A percentile compares a stretch with the other conserved stretches of the same genome.
phyloP scores from a whole-genome alignment of 108 stramenopile species.

The Seminavis robusta region DNA sequence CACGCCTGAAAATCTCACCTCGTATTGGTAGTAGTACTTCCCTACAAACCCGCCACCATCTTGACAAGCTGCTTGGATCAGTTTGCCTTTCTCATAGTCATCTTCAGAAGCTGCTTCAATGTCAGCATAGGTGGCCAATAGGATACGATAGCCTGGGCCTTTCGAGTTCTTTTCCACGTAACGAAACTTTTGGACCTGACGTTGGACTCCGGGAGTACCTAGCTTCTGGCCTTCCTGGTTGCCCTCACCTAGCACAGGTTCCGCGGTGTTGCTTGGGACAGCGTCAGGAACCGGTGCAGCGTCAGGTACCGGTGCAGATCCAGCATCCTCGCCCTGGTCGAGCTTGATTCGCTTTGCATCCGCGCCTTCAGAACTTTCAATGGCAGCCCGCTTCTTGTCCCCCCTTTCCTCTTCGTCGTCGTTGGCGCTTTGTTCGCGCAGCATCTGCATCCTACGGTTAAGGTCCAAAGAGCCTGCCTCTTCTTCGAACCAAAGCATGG shows the following conservation, averaged over 20 bases:
- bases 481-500: constrained; percentile 35
- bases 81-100: constrained; percentile 10
- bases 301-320: neutral
- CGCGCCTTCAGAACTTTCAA: constrained; percentile 2
- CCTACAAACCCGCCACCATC: constrained; percentile 43
- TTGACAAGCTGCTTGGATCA: constrained; percentile 32
- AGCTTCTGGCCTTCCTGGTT: neutral
- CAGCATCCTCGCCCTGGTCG: neutral
- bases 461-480: constrained; percentile 40
- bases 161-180: constrained; percentile 9
- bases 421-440: constrained; percentile 1
- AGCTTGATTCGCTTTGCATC: neutral
- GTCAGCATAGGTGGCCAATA: constrained; percentile 48
- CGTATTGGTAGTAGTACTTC: constrained; percentile 50
- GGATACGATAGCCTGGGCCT: constrained; percentile 29
- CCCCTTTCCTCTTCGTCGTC: no score
- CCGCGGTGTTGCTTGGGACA: neutral
- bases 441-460: constrained; percentile 44
- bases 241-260: neutral
- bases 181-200: constrained; percentile 44
- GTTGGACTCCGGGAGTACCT: neutral
- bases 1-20: no score
- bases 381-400: no score
- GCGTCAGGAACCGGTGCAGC: no score
- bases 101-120: constrained; percentile 34